Percentiles rank a stretch among this genome's conserved stretches.
These are phyloP conservation scores for Suillus occidentalis DNA, from an alignment of 768 basidiomycete genomes.

Conservation along the genomic window DNA sequence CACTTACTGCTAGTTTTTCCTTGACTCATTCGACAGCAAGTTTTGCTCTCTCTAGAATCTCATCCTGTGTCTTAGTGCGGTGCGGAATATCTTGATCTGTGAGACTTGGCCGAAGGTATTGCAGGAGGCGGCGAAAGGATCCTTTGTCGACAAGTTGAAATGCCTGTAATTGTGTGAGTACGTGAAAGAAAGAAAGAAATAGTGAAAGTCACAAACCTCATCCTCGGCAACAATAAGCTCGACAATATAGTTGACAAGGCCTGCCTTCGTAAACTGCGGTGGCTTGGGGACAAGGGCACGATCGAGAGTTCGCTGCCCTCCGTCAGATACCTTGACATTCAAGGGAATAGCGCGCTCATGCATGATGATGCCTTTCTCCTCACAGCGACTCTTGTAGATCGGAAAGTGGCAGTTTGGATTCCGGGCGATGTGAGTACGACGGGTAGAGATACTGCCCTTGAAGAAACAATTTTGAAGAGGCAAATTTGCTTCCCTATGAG, in stretches of 20 bases:
- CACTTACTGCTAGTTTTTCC: not conserved
- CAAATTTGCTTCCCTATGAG: too few relatives aligned
- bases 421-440: too few relatives aligned
- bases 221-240: slow-evolving; percentile 4
- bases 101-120: not conserved
- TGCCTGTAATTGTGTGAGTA: not conserved
- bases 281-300: too few relatives aligned
- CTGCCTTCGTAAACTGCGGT: slow-evolving; percentile 1
- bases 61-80: not conserved
- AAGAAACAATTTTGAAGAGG: too few relatives aligned
- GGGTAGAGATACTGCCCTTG: too few relatives aligned
- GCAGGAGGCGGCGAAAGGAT: not conserved
- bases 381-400: too few relatives aligned
- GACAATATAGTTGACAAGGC: too few relatives aligned
- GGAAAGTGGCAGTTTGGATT: too few relatives aligned
- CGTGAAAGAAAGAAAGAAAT: not conserved
- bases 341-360: too few relatives aligned
- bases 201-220: not conserved
- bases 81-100: not conserved
- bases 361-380: too few relatives aligned
- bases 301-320: too few relatives aligned
- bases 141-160: slow-evolving; percentile 1
- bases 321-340: too few relatives aligned
- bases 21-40: not conserved
- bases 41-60: not conserved